Evolutionary conservation across 129 eudicot species (phyloP).

Genomic region (Helianthus annuus): DNA sequence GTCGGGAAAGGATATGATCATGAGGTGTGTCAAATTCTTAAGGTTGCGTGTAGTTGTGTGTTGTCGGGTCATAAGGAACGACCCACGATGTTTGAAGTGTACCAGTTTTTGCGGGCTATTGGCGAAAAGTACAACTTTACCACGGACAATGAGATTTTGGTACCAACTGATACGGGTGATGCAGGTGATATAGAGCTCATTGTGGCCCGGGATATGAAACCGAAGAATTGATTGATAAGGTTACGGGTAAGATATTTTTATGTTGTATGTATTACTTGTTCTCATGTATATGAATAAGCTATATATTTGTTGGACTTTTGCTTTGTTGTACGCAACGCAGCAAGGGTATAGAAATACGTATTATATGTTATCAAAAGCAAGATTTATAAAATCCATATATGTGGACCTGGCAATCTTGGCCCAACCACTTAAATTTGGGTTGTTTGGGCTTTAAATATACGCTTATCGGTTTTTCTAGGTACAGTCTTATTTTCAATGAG

Average conservation of each 20-base stretch:
- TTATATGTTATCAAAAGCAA: too few species aligned
- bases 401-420: neutral
- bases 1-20: slow-evolving; percentile 64
- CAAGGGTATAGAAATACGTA: too few species aligned
- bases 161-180: slow-evolving; percentile 46
- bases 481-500: neutral
- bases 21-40: slow-evolving; percentile 75
- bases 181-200: slow-evolving; percentile 60
- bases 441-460: neutral
- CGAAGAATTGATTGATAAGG: slow-evolving; percentile 32
- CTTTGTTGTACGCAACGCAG: too few species aligned
- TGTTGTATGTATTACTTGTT: slow-evolving; percentile 25
- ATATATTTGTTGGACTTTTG: too few species aligned
- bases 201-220: slow-evolving; percentile 53
- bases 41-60: slow-evolving; percentile 79
- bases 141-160: slow-evolving; percentile 54
- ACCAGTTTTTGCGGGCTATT: slow-evolving; percentile 76
- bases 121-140: slow-evolving; percentile 69
- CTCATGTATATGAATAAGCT: too few species aligned
- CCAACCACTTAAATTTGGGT: neutral
- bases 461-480: neutral
- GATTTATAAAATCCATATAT: too few species aligned
- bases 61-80: slow-evolving; percentile 73
- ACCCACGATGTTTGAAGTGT: slow-evolving; percentile 88
- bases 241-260: slow-evolving; percentile 19